These are phyloP conservation scores for Puya raimondii DNA, from an alignment of 176 grass and related monocot genomes.

Conservation along the genomic window DNA sequence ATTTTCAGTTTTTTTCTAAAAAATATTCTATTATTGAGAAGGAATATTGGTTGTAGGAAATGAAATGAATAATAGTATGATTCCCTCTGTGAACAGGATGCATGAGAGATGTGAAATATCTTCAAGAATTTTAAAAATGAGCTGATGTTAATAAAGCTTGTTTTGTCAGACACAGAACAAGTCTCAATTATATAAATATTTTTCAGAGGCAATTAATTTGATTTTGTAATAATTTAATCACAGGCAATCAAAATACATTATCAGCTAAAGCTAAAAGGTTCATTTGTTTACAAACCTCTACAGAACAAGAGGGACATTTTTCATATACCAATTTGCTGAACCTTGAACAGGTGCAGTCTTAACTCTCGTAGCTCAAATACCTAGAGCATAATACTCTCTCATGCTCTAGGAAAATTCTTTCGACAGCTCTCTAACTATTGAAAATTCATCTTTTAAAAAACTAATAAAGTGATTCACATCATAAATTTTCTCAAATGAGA, in stretches of 20 bases:
- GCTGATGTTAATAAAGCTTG: too few species aligned
- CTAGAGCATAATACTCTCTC: slow-evolving; percentile 80
- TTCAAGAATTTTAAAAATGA: too few species aligned
- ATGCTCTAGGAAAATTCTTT: slow-evolving; percentile 90
- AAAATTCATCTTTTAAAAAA: slow-evolving; percentile 57
- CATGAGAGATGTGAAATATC: too few species aligned
- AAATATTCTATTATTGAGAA: too few species aligned
- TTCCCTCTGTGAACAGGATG: too few species aligned
- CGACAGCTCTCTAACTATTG: slow-evolving; percentile 48
- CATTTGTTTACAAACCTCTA: slow-evolving; percentile 49
- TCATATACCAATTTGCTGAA: slow-evolving; percentile 78
- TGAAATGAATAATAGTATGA: too few species aligned
- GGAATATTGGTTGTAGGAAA: too few species aligned
- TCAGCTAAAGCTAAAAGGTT: background rate
- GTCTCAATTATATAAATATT: too few species aligned
- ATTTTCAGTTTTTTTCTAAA: too few species aligned
- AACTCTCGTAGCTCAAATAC: slow-evolving; percentile 71
- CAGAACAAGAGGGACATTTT: slow-evolving; percentile 80
- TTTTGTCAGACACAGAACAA: too few species aligned
- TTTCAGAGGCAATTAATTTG: too few species aligned
- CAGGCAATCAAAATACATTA: background rate
- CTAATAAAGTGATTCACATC: slow-evolving; percentile 74
- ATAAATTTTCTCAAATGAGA: slow-evolving; percentile 80
- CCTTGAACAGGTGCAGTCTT: slow-evolving; percentile 84
- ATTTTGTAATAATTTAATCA: too few species aligned